Percentiles rank a stretch among this genome's conserved stretches.
These are phyloP conservation scores for Dryas alaskensis DNA, from an alignment of 306 rosid genomes.

Conservation along the genomic window DNA sequence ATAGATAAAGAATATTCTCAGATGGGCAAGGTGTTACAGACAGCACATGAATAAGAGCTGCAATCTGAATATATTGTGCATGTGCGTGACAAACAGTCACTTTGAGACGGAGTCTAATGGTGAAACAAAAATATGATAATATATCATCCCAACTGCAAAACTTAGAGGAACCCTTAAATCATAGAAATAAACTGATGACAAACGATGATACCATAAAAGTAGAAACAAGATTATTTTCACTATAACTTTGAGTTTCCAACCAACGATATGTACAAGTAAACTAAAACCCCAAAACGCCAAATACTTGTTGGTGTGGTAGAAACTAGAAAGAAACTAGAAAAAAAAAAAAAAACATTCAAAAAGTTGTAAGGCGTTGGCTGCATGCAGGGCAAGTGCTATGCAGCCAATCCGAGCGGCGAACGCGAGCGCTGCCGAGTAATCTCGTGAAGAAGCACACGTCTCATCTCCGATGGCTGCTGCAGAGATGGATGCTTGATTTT, in stretches of 20 bases:
- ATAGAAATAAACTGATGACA: neutral
- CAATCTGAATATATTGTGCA: neutral
- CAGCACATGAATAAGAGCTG: neutral
- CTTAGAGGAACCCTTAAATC: neutral
- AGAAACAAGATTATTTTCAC: neutral
- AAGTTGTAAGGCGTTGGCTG: conserved; percentile 3
- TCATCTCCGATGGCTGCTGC: conserved; percentile 41
- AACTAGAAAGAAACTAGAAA: neutral
- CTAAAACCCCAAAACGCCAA: neutral
- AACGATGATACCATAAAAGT: neutral
- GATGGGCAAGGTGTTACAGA: neutral
- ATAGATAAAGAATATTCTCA: neutral
- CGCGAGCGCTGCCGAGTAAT: conserved; percentile 46
- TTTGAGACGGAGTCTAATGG: neutral
- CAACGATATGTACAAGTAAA: conserved; percentile 11
- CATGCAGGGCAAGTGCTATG: conserved; percentile 7
- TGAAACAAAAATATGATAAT: neutral
- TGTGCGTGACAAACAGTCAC: neutral
- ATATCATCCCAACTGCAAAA: neutral
- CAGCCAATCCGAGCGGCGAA: conserved; percentile 59
- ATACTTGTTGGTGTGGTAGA: neutral
- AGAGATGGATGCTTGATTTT: conserved; percentile 63
- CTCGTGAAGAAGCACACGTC: conserved; percentile 38
- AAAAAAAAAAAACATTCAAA: neutral
- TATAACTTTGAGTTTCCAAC: neutral